Percentiles rank a stretch among this genome's conserved stretches.
Evolutionary conservation across 176 grass and related monocot genomes (phyloP).

Genomic region (Triticum urartu): DNA sequence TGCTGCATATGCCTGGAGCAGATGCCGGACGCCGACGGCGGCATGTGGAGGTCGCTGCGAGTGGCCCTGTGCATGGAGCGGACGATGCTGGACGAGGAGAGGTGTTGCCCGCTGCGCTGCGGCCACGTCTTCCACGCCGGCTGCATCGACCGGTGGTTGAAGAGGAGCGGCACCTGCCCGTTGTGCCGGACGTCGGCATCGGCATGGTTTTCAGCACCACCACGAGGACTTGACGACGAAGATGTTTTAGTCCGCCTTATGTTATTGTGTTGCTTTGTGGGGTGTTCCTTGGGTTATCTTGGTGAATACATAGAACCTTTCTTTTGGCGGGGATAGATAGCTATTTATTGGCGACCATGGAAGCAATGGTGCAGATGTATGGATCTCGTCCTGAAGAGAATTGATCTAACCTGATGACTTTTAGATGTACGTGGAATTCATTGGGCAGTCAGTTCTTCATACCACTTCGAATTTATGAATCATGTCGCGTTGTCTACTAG

Average conservation of each 20-base stretch:
- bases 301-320: no score
- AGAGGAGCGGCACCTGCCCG: conserved; percentile 20
- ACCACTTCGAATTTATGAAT: no score
- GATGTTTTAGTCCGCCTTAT: not conserved
- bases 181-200: not conserved
- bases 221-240: no score
- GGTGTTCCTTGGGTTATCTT: no score
- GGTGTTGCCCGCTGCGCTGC: not conserved
- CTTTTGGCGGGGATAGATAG: not conserved
- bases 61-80: not conserved
- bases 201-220: no score
- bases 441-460: no score
- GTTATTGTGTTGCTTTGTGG: not conserved
- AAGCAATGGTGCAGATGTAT: not conserved
- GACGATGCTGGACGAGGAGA: not conserved
- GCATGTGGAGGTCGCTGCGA: not conserved
- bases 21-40: not conserved
- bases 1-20: conserved; percentile 4
- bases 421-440: no score
- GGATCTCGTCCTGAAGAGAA: not conserved
- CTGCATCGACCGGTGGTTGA: conserved; percentile 20
- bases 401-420: no score
- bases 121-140: conserved; percentile 17
- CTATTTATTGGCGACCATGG: not conserved
- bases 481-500: no score